phyloP scores from a whole-genome alignment of 352 stramenopile genomes.

The Globisporangium emineosum region DNA sequence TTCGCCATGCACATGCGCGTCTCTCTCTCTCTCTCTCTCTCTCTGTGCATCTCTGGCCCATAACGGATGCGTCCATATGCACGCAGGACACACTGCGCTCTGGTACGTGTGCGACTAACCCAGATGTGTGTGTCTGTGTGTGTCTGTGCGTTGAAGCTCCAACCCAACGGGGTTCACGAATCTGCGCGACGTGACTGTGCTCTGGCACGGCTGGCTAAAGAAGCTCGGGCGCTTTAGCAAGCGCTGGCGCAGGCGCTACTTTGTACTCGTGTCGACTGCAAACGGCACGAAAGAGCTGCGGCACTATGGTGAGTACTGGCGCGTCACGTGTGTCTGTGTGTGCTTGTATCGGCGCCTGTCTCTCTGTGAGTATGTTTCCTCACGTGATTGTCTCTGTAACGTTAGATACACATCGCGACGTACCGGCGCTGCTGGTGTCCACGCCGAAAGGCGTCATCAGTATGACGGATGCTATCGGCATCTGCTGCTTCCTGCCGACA shows the following conservation, averaged over 20 bases:
- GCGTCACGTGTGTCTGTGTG: background rate
- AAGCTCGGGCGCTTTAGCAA: constrained; percentile 83
- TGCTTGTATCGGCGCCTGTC: background rate
- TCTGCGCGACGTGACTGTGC: constrained; percentile 55
- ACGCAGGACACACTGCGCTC: constrained; percentile 1
- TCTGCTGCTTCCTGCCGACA: constrained; percentile 66
- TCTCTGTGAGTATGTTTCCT: background rate
- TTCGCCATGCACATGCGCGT: background rate
- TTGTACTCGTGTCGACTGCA: constrained; percentile 65
- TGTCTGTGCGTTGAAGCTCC: constrained; percentile 24
- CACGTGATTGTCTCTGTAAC: background rate
- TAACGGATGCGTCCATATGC: background rate
- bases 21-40: background rate
- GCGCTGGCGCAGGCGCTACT: constrained; percentile 75
- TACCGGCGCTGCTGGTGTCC: constrained; percentile 51
- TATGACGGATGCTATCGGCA: constrained; percentile 65
- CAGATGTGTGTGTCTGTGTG: background rate
- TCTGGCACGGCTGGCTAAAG: constrained; percentile 85
- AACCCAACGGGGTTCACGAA: constrained; percentile 48
- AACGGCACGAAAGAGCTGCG: constrained; percentile 75
- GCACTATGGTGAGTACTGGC: constrained; percentile 46
- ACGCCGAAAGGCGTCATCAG: constrained; percentile 74
- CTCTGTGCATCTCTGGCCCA: background rate
- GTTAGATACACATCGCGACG: constrained; percentile 65
- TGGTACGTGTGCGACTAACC: background rate